Evolutionary conservation across 305 asterid genomes (phyloP), one percentile per base, ranked within the genome.

Genomic region (Solanum hybrid): DNA sequence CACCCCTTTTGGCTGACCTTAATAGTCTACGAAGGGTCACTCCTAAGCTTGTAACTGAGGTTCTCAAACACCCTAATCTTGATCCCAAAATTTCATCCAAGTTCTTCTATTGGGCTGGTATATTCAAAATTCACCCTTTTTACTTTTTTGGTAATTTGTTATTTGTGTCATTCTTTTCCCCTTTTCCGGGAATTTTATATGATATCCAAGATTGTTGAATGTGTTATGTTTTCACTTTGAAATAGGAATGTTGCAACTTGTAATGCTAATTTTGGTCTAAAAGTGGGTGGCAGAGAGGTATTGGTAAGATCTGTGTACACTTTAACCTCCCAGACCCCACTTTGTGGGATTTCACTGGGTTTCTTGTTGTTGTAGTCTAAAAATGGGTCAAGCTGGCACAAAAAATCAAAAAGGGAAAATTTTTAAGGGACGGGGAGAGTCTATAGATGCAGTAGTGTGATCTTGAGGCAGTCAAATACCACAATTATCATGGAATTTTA

Each of bases 41-140:
- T 32, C 99, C 99, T 10, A 93, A 91, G 91, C 96, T 96, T 66
- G 99, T 97, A 40, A 78, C 97, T 81, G 99, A 97, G 93, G 95
- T 97, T 60, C 95, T 97, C 75, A 95, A 95, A 92, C 92, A 95
- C 88, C 95, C 98, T 11, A 84, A 94, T 91, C 90, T 95, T 89
- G 98, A 97, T 92, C 98, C 96, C 32, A 93, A 94, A 91, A 93
- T 96, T 78, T 94, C 96, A 32, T 88, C 98, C 89, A 97, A 95
- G 92, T 94, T 97, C 92, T 97, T 97, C 90, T 93, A 94, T 79
- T 97, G 99, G 99, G 99, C 99, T 88, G 99, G 99, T 97, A 94
- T 75, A 94, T 69, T 82, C 16, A 90, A 51, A 73, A 22, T 76
- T 87, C 40, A 46, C 40, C 29, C 51, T 79, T 87, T 87, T 75